A percentile compares a stretch with the other conserved stretches of the same genome.
Conservation (phyloP, 225 moss, liverwort and hornwort species). For the Takakia lepidozioides region DNA sequence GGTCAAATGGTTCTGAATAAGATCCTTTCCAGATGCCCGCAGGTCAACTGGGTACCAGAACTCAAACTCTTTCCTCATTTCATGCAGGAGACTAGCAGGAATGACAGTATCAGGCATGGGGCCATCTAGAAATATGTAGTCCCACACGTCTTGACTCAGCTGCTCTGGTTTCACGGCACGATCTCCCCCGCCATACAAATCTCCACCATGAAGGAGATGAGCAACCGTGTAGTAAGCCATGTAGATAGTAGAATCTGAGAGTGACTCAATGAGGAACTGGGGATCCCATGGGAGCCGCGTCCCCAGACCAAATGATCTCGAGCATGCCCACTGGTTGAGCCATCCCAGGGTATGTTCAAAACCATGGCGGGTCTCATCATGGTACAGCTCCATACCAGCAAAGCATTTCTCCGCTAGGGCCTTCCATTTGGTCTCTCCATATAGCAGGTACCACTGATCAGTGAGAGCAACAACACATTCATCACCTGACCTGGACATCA, state of each 20-base stretch:
- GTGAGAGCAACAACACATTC: slow-evolving; percentile 97
- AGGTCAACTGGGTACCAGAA: slow-evolving; percentile 97
- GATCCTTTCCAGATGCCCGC: slow-evolving; percentile 88
- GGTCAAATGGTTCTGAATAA: slow-evolving; percentile 93
- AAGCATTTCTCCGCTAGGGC: slow-evolving; percentile 38
- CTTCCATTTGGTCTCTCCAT: slow-evolving; percentile 64
- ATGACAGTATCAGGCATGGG: slow-evolving; percentile 67
- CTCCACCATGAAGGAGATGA: slow-evolving; percentile 71
- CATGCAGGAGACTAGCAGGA: slow-evolving; percentile 39
- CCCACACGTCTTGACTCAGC: slow-evolving; percentile 82
- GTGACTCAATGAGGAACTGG: slow-evolving; percentile 82
- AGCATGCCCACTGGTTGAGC: slow-evolving; percentile 96
- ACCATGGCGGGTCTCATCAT: slow-evolving; percentile 52
- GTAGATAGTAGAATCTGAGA: slow-evolving; percentile 94
- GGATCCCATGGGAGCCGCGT: slow-evolving; percentile 94
- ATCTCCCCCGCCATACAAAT: slow-evolving; percentile 54
- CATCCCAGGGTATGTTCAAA: slow-evolving; percentile 79
- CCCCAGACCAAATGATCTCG: slow-evolving; percentile 88
- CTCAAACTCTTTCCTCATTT: slow-evolving; percentile 78
- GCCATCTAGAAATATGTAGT: slow-evolving; percentile 67
- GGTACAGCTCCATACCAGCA: slow-evolving; percentile 51
- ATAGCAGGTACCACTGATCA: slow-evolving; percentile 91
- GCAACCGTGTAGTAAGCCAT: slow-evolving; percentile 97
- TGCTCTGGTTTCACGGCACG: slow-evolving; percentile 49
- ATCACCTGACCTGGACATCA: slow-evolving; percentile 99